These are phyloP conservation scores for Aspergillus fischeri DNA, from an alignment of 2,329 filamentous ascomycete genomes.

Conservation along the genomic window DNA sequence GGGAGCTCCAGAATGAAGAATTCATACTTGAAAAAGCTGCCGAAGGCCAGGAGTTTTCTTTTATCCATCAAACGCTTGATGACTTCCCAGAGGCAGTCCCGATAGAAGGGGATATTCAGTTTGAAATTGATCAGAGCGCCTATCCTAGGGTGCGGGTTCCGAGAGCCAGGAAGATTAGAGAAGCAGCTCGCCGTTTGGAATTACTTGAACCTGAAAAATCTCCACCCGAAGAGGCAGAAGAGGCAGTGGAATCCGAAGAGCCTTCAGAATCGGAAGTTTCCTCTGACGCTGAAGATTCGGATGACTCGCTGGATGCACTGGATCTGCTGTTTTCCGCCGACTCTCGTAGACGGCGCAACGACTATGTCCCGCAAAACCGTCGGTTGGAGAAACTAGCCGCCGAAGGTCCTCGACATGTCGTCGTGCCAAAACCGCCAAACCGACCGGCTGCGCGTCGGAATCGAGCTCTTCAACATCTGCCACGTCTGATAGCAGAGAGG, in stretches of 20 bases:
- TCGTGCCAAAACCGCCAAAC: conserved; percentile 2
- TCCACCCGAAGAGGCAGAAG: neutral
- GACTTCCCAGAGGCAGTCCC: conserved; percentile 28
- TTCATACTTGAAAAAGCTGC: conserved; percentile 21
- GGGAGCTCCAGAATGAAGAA: conserved; percentile 33
- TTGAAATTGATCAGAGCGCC: conserved; percentile 21
- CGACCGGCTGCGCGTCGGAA: conserved; percentile 21
- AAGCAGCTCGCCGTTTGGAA: neutral
- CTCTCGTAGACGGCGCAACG: neutral
- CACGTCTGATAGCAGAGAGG: conserved; percentile 28
- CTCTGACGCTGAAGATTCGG: neutral
- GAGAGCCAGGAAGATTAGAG: conserved; percentile 6
- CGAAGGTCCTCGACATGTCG: conserved; percentile 1
- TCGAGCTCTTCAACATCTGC: conserved; percentile 20
- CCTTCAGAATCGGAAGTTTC: neutral
- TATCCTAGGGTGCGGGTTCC: neutral
- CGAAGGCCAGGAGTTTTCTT: conserved; percentile 18
- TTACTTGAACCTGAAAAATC: neutral
- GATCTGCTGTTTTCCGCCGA: neutral
- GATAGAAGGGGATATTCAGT: conserved; percentile 31
- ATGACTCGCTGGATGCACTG: neutral
- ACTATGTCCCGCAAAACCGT: conserved; percentile 13
- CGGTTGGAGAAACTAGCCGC: conserved; percentile 21
- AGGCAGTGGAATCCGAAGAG: neutral
- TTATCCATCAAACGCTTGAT: conserved; percentile 36